Evolutionary conservation across 2,329 filamentous ascomycete genomes (phyloP).

Genomic region (Xylaria multiplex): DNA sequence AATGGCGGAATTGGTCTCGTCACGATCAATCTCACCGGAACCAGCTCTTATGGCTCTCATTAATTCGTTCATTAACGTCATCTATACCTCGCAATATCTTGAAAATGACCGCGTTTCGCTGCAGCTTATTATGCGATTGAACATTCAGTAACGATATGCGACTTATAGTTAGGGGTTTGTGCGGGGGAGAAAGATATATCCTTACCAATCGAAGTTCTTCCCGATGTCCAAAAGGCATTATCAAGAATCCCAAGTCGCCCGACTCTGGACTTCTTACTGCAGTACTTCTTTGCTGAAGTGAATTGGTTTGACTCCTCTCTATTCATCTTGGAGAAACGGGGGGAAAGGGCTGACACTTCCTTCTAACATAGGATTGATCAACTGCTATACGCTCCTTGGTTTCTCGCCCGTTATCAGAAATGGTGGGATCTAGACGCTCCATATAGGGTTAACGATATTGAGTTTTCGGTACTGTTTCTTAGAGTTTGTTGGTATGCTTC

Average conservation of each 20-base stretch:
- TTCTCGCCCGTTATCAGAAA: slow-evolving; percentile 30
- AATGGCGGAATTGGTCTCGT: background rate
- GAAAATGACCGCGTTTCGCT: background rate
- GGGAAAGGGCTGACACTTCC: background rate
- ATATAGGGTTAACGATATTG: slow-evolving; percentile 21
- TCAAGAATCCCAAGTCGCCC: slow-evolving; percentile 30
- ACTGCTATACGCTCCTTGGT: slow-evolving; percentile 28
- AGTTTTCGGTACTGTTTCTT: slow-evolving; percentile 34
- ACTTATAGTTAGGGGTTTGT: slow-evolving; percentile 9
- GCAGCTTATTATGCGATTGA: background rate
- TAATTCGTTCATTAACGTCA: too few relatives aligned
- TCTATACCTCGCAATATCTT: background rate
- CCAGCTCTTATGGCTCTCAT: too few relatives aligned
- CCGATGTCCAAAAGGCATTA: slow-evolving; percentile 12
- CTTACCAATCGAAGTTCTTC: background rate
- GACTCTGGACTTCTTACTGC: slow-evolving; percentile 36
- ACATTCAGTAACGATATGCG: slow-evolving; percentile 2
- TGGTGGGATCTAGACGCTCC: slow-evolving; percentile 24
- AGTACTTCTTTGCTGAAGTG: slow-evolving; percentile 35
- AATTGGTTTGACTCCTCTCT: slow-evolving; percentile 32
- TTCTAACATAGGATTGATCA: slow-evolving; percentile 29
- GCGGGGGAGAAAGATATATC: background rate
- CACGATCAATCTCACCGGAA: background rate
- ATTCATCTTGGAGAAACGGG: background rate
- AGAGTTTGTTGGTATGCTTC: slow-evolving; percentile 34